Evolutionary conservation across 768 basidiomycete genomes (phyloP), one percentile per base, ranked within the genome.

Genomic region (Leccinum barrowsii): DNA sequence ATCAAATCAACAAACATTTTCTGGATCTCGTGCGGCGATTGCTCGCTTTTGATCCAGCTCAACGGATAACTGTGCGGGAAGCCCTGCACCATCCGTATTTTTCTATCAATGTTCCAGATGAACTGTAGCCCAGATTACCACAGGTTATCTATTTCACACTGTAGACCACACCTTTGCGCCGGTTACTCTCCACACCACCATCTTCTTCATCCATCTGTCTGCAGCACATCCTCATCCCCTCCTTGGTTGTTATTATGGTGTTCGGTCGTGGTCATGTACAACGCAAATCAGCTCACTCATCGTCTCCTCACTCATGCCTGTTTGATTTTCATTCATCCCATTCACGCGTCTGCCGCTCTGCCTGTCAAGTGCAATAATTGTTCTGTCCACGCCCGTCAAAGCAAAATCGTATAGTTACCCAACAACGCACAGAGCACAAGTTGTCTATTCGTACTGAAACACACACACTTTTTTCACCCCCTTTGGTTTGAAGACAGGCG

Each of bases 41-140:
- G 61, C 83, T 98, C 47, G 86, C 87, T 52, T 97, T 95, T 72
- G 95, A 98, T 73, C 94, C 95, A 34, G 82, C 83, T 2, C 85
- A 90, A 65, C 86, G 95, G 71, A 88, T 95, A 66, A 87, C 88
- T 37, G 95, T 98, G 50, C 83, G 85, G 71, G 88, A 92, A 30
- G 95, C 95, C 19, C 82, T 97, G 59, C 81, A 83, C 53, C 95
- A 97, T 68, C 90, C 89, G 4, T 98, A 94, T 74, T 93, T 95
- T 70, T 78, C 82, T 52, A 70, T 87, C 69, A 78, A 76, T 70
- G 83, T 90, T 61, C 79, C 87, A 42, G 77, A 83, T 59, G 89
- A 91, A 76, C 76, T 85, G 75, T 91, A 80, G 74, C 74, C 66
- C 67, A 65, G 34, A 62, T 66, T 70, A 70, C 60, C 68, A 63